A percentile compares a stretch with the other conserved stretches of the same genome.
phyloP scores from a whole-genome alignment of 306 rosid genomes.

The Lathyrus oleraceus region DNA sequence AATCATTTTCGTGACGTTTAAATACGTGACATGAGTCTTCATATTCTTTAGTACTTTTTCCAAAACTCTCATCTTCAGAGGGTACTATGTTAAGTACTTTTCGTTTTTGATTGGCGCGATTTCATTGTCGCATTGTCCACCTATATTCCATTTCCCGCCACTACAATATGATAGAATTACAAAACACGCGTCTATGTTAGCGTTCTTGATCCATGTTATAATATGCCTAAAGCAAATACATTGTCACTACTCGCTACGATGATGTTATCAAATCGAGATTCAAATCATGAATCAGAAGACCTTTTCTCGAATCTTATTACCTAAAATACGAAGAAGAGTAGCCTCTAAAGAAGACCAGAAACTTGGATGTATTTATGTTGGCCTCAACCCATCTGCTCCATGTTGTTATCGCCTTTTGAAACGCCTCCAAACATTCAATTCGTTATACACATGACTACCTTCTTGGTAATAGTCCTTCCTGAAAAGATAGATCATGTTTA shows the following conservation, averaged over 20 bases:
- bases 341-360: slow-evolving; percentile 80
- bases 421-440: slow-evolving; percentile 86
- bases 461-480: slow-evolving; percentile 97
- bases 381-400: slow-evolving; percentile 94
- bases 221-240: too few relatives aligned
- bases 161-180: slow-evolving; percentile 44
- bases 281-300: too few relatives aligned
- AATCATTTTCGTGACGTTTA: slow-evolving; percentile 79
- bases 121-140: slow-evolving; percentile 84
- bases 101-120: slow-evolving; percentile 66
- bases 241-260: too few relatives aligned
- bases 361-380: slow-evolving; percentile 61
- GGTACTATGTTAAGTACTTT: slow-evolving; percentile 67
- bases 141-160: slow-evolving; percentile 96
- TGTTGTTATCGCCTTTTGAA: slow-evolving; percentile 82
- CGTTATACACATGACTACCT: slow-evolving; percentile 83
- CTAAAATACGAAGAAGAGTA: slow-evolving; percentile 93
- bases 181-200: slow-evolving; percentile 8
- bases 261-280: too few relatives aligned
- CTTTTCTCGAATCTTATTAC: slow-evolving; percentile 34
- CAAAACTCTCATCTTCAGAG: slow-evolving; percentile 65
- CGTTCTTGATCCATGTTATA: too few relatives aligned
- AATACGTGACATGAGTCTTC: slow-evolving; percentile 75
- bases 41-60: slow-evolving; percentile 74
- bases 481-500: neutral